These are phyloP conservation scores for Beauveria rudraprayagi DNA, from an alignment of 2,329 filamentous ascomycete genomes.

Conservation along the genomic window DNA sequence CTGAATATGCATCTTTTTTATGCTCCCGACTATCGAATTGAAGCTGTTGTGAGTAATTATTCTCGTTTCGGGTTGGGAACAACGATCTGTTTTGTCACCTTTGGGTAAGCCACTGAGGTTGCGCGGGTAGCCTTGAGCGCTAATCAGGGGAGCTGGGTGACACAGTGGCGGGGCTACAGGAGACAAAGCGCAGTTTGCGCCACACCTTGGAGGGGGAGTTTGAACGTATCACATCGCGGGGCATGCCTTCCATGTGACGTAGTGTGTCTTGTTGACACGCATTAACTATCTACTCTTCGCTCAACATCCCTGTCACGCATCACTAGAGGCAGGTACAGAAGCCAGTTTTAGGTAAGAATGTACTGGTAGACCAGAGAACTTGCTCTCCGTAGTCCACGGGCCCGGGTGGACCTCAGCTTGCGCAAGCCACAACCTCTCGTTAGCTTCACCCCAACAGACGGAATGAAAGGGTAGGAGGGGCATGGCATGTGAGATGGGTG, in stretches of 20 bases:
- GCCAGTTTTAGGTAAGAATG: not conserved
- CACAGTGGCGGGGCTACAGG: not conserved
- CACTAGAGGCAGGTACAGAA: not conserved
- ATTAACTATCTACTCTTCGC: not conserved
- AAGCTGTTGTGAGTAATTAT: no score
- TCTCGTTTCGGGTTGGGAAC: no score
- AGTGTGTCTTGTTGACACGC: not conserved
- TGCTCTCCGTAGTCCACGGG: not conserved
- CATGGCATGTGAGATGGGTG: not conserved
- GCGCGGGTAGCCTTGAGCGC: no score
- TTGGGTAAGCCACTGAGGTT: not conserved
- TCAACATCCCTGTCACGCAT: not conserved
- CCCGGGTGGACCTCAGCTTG: not conserved
- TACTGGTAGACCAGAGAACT: not conserved
- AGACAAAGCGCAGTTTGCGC: not conserved
- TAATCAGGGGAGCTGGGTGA: not conserved
- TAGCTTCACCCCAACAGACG: not conserved
- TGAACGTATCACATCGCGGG: not conserved
- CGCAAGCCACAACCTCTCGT: conserved; percentile 1
- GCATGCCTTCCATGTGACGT: conserved; percentile 1
- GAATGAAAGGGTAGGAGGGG: not conserved
- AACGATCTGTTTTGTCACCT: no score
- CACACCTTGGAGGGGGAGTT: conserved; percentile 4
- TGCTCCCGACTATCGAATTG: no score
- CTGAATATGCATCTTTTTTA: no score